Evolutionary conservation across 2,329 filamentous ascomycete species (phyloP).

Genomic region (Purpureocillium takamizusanense): DNA sequence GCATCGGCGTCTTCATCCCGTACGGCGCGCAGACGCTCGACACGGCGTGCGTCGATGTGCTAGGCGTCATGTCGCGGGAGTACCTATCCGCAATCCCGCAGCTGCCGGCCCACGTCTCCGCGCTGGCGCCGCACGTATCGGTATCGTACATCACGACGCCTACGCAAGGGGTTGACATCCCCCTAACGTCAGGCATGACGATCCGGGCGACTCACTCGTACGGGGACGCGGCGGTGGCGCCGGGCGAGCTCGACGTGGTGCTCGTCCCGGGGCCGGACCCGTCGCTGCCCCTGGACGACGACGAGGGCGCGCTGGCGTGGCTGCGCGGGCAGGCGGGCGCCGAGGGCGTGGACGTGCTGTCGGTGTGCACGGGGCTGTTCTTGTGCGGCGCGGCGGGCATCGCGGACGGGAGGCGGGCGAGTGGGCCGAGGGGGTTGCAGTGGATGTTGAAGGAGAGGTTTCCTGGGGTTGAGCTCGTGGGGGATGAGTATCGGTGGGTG

Average conservation of each 20-base stretch:
- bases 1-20: conserved; percentile 43
- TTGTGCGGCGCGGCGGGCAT: conserved; percentile 40
- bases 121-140: conserved; percentile 31
- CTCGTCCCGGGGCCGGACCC: conserved; percentile 43
- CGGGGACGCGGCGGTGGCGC: conserved; percentile 34
- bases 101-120: conserved; percentile 25
- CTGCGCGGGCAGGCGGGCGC: conserved; percentile 28
- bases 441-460: conserved; percentile 26
- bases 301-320: conserved; percentile 29
- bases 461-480: conserved; percentile 30
- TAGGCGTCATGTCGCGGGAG: conserved; percentile 34
- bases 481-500: conserved; percentile 38
- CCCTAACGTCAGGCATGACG: conserved; percentile 29
- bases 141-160: conserved; percentile 38
- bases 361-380: conserved; percentile 41
- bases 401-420: conserved; percentile 32
- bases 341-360: conserved; percentile 35
- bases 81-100: conserved; percentile 27
- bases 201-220: conserved; percentile 34
- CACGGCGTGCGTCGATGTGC: conserved; percentile 38
- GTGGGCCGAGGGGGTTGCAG: conserved; percentile 37
- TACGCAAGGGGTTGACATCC: conserved; percentile 23
- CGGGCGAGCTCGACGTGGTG: conserved; percentile 41
- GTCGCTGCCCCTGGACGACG: conserved; percentile 12
- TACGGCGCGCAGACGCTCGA: conserved; percentile 38